Evolutionary conservation across 345 rosid genomes (phyloP).

Genomic region (Barbarea vulgaris): DNA sequence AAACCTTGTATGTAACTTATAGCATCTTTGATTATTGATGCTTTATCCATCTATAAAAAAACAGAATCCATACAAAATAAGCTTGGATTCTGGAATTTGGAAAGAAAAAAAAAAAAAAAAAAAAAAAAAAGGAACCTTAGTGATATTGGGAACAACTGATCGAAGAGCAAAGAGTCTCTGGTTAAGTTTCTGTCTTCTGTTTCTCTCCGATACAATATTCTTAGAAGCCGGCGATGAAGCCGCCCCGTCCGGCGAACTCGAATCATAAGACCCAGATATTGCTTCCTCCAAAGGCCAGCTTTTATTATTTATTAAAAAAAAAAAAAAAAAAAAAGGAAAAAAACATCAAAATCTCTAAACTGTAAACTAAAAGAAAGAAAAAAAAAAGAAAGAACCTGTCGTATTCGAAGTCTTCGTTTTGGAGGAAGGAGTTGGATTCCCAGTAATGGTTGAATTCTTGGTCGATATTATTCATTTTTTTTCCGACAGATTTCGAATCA

Average conservation of each 20-base stretch:
- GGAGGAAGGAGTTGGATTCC: slow-evolving; percentile 65
- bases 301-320: background rate
- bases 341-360: slow-evolving; percentile 1
- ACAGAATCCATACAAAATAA: background rate
- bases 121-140: slow-evolving; percentile 52
- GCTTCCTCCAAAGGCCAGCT: slow-evolving; percentile 65
- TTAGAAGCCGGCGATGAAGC: slow-evolving; percentile 79
- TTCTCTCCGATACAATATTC: slow-evolving; percentile 89
- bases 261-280: slow-evolving; percentile 69
- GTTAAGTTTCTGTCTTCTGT: slow-evolving; percentile 85
- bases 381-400: slow-evolving; percentile 40
- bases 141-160: slow-evolving; percentile 93
- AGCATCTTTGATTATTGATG: slow-evolving; percentile 96
- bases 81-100: background rate
- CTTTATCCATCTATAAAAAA: slow-evolving; percentile 84
- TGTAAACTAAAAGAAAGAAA: background rate
- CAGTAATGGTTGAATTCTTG: slow-evolving; percentile 63
- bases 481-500: slow-evolving; percentile 1
- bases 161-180: slow-evolving; percentile 88
- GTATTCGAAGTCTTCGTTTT: slow-evolving; percentile 58
- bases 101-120: background rate
- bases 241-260: slow-evolving; percentile 93
- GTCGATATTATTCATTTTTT: slow-evolving; percentile 44
- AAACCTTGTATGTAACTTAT: slow-evolving; percentile 83
- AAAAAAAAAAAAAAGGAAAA: background rate